Conservation (phyloP, 805 yeast genomes). For the Candida chilensis region DNA sequence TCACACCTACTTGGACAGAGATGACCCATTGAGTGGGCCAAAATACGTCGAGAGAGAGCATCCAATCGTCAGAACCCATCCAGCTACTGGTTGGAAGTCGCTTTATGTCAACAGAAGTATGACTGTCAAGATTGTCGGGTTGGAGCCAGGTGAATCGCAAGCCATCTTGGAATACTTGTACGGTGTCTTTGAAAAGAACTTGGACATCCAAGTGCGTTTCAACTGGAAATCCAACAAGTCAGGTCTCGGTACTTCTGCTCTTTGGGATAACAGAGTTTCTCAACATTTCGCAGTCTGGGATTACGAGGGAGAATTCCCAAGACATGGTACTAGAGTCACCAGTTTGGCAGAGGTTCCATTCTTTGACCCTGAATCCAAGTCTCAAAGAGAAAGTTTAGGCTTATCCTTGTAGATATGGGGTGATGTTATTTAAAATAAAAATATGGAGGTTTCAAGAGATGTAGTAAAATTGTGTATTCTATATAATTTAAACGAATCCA, state of each 20-base stretch:
- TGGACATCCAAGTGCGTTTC: slow-evolving; percentile 47
- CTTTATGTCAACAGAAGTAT: slow-evolving; percentile 42
- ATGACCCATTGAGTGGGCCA: slow-evolving; percentile 36
- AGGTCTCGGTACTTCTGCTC: slow-evolving; percentile 40
- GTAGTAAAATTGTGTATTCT: no score
- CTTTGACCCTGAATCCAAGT: slow-evolving; percentile 38
- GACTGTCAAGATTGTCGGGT: slow-evolving; percentile 43
- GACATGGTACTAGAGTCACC: slow-evolving; percentile 36
- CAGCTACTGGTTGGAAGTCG: slow-evolving; percentile 56
- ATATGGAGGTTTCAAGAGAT: no score
- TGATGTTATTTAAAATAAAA: no score
- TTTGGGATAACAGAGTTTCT: slow-evolving; percentile 54
- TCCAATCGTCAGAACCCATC: slow-evolving; percentile 56
- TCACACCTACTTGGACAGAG: slow-evolving; percentile 30
- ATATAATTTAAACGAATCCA: no score
- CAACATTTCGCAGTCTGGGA: slow-evolving; percentile 48
- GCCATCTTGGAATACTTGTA: slow-evolving; percentile 36
- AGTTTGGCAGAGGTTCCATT: slow-evolving; percentile 45
- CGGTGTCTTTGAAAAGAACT: slow-evolving; percentile 36
- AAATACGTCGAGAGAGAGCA: slow-evolving; percentile 45
- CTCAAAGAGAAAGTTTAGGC: slow-evolving; percentile 46
- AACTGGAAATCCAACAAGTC: slow-evolving; percentile 34
- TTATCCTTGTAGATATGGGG: no score
- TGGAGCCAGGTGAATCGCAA: slow-evolving; percentile 40
- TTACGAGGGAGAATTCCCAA: slow-evolving; percentile 28